Percentiles rank a stretch among this genome's conserved stretches.
Evolutionary conservation across 306 rosid genomes (phyloP).

Genomic region (Herpetospermum pedunculosum): DNA sequence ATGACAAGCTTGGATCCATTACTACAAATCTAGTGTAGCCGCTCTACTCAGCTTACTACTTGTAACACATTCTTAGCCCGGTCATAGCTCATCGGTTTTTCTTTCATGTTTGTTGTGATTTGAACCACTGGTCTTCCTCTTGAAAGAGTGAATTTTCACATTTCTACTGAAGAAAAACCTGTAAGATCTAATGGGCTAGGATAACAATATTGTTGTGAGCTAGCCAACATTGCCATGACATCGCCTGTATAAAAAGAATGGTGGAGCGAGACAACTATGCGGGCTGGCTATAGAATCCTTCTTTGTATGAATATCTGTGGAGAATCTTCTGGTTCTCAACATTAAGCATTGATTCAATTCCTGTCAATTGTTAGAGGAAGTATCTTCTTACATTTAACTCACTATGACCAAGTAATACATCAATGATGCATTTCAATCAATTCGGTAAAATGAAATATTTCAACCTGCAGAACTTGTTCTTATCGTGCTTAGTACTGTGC

Average conservation of each 20-base stretch:
- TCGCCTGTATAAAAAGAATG: not conserved
- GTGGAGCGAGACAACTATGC: not conserved
- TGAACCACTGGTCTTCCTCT: not conserved
- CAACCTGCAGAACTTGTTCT: not conserved
- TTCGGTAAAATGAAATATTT: not conserved
- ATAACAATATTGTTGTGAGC: not conserved
- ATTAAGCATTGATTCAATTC: not conserved
- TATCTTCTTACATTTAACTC: not conserved
- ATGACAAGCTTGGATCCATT: not conserved
- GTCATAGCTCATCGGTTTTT: not conserved
- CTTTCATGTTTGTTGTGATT: not conserved
- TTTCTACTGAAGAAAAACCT: not conserved
- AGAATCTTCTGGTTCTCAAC: not conserved
- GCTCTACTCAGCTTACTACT: not conserved
- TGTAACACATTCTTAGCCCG: not conserved
- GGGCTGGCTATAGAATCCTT: not conserved
- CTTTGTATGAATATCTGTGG: not conserved
- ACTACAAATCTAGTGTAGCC: not conserved
- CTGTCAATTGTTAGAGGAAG: not conserved
- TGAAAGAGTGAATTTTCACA: not conserved
- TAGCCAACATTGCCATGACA: not conserved
- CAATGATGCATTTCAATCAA: not conserved
- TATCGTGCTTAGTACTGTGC: not conserved
- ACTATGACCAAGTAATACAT: not conserved
- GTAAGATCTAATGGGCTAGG: not conserved